These are phyloP conservation scores for Yamadazyma triangularis DNA, from an alignment of 1,139 yeast species.

Conservation along the genomic window DNA sequence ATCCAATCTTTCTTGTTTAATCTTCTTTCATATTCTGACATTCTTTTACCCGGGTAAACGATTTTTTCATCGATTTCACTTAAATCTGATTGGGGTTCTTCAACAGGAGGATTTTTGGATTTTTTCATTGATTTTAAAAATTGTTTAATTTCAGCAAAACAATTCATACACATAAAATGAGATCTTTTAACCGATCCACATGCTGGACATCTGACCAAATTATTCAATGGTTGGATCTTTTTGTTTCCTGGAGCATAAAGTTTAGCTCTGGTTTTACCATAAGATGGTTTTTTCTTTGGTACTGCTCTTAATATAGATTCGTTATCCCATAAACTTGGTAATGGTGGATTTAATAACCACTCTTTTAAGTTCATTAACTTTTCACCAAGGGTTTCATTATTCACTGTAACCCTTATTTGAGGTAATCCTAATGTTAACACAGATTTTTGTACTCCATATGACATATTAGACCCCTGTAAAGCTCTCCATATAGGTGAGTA, in stretches of 20 bases:
- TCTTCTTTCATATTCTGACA: constrained; percentile 40
- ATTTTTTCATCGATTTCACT: constrained; percentile 61
- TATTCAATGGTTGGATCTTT: constrained; percentile 69
- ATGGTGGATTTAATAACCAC: background rate
- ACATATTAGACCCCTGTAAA: too few species aligned
- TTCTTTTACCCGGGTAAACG: constrained; percentile 68
- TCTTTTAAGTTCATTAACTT: background rate
- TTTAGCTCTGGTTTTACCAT: constrained; percentile 78
- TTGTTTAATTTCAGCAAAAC: constrained; percentile 75
- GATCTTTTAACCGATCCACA: constrained; percentile 92
- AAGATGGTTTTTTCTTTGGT: constrained; percentile 90
- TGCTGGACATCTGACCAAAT: constrained; percentile 87
- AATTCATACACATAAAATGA: constrained; percentile 88
- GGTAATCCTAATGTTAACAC: background rate
- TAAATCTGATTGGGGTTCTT: constrained; percentile 39
- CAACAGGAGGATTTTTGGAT: constrained; percentile 14
- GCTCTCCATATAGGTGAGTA: too few species aligned
- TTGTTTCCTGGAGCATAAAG: constrained; percentile 80
- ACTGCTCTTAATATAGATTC: constrained; percentile 76
- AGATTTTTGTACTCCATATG: too few species aligned
- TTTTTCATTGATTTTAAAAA: constrained; percentile 50
- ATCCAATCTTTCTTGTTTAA: constrained; percentile 62
- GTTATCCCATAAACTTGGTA: constrained; percentile 15
- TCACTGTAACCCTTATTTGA: background rate
- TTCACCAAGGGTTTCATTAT: background rate